Evolutionary conservation across 345 rosid species (phyloP), one percentile per base, ranked within the genome.

Genomic region (Eucalyptus paniculata): DNA sequence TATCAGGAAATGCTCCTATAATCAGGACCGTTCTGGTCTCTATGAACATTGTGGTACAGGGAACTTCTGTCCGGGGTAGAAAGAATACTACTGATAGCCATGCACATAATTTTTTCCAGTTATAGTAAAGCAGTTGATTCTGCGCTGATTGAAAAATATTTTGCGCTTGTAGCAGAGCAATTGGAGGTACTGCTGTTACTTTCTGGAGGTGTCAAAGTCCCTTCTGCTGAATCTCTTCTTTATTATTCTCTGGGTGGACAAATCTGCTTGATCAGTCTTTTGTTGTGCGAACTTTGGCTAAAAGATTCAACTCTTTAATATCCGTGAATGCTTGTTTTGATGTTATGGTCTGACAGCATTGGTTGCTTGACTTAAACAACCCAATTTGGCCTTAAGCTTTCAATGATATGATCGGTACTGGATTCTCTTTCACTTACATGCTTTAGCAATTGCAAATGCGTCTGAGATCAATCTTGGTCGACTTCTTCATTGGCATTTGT

Each of bases 11-110:
- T 88, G 99, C 92, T 94, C 96, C 88, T 93, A 94, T 87, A 91
- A 89, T 86, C 97, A 98, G 89, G 99, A 96, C 89, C 96, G 97
- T 15, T 92, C 94, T 90, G 97, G 95, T 19, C 96, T 97, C n/a
- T 96, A 97, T 87, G 98, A 97, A 45, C 96, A 97, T 87, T 96
- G 96, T 51, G 86, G 95, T 92, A 45, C 49, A 45, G 49, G 49
- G 49, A 45, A 10, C 49, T 45, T 45, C 12, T 1, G 49, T 45
- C 49, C 49, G 49, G 49, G 49, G 49, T 45, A 45, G 49, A 45
- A 45, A 45, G 12, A 3, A 45, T 9, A 45, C 12, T 45, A 45
- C 49, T 45, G 49, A 45, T 45, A 45, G 47, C 47, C 0, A 45
- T 45, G 47, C 47, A 45, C 47, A 45, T 45, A 45, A 45, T 45